phyloP scores from a whole-genome alignment of 306 rosid species.

The Casuarina equisetifolia region DNA sequence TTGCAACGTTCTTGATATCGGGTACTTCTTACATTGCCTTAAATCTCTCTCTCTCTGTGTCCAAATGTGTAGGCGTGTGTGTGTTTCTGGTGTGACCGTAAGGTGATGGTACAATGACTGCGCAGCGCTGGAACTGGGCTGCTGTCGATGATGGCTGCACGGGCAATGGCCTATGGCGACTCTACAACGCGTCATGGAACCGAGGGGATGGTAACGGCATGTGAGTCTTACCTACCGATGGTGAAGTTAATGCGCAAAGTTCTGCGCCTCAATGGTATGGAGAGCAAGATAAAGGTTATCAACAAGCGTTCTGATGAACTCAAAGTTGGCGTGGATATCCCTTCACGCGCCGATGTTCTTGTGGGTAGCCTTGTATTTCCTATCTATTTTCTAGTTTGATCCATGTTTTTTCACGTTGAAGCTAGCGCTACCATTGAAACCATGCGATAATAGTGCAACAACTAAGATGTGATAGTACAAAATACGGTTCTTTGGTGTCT shows the following conservation, averaged over 20 bases:
- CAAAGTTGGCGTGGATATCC: constrained; percentile 55
- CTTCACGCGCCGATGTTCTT: constrained; percentile 70
- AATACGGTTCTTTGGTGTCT: no score
- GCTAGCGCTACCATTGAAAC: neutral
- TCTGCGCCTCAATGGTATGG: constrained; percentile 61
- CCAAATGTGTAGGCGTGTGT: neutral
- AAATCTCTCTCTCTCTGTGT: neutral
- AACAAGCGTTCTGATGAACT: constrained; percentile 94
- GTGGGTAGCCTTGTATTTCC: constrained; percentile 45
- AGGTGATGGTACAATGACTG: neutral
- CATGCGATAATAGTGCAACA: neutral
- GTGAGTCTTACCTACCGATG: constrained; percentile 98
- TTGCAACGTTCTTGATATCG: constrained; percentile 82
- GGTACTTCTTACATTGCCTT: constrained; percentile 42
- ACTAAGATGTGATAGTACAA: no score
- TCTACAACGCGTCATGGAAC: constrained; percentile 26
- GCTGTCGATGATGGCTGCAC: constrained; percentile 92
- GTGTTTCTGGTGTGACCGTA: neutral
- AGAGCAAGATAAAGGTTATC: constrained; percentile 53
- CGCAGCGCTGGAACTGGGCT: constrained; percentile 92
- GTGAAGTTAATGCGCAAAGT: constrained; percentile 87
- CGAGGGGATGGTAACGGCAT: constrained; percentile 67
- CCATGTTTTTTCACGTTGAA: neutral
- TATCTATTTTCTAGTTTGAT: neutral
- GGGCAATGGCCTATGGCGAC: constrained; percentile 59